Conservation (phyloP, 768 basidiomycete genomes). For the Pholiota conissans region DNA sequence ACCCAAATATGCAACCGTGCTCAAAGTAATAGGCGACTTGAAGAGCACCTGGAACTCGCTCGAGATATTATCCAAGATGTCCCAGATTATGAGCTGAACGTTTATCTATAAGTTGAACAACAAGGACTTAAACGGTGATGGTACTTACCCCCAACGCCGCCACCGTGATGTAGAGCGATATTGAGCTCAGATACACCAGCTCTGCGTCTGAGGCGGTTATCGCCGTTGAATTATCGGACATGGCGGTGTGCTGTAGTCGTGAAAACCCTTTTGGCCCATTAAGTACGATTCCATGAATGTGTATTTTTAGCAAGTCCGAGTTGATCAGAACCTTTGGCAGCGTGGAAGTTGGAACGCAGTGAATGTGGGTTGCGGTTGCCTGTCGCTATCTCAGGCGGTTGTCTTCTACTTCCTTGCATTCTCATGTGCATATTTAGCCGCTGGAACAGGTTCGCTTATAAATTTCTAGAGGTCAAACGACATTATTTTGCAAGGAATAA, state of each 20-base stretch:
- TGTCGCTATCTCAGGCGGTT: not conserved
- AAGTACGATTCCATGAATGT: not conserved
- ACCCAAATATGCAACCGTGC: slow-evolving; percentile 26
- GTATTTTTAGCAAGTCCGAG: not conserved
- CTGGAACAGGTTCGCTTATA: too few relatives aligned
- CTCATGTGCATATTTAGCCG: not conserved
- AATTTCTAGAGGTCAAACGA: too few relatives aligned
- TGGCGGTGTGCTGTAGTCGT: not conserved
- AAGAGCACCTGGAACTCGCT: slow-evolving; percentile 22
- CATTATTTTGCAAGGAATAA: too few relatives aligned
- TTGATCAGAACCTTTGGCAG: not conserved
- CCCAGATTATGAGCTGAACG: slow-evolving; percentile 19
- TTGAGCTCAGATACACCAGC: not conserved
- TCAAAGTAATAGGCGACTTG: slow-evolving; percentile 12
- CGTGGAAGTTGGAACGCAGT: not conserved
- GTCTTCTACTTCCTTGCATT: not conserved
- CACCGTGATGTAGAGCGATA: not conserved
- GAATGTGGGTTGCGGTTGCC: not conserved
- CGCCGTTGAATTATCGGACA: not conserved
- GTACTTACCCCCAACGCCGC: not conserved
- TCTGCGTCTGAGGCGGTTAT: not conserved
- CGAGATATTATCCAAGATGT: slow-evolving; percentile 23
- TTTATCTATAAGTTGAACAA: not conserved
- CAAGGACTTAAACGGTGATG: not conserved
- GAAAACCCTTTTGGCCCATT: not conserved